These are phyloP conservation scores for Pleurotus ostreatus DNA, from an alignment of 768 basidiomycete genomes.

Conservation along the genomic window DNA sequence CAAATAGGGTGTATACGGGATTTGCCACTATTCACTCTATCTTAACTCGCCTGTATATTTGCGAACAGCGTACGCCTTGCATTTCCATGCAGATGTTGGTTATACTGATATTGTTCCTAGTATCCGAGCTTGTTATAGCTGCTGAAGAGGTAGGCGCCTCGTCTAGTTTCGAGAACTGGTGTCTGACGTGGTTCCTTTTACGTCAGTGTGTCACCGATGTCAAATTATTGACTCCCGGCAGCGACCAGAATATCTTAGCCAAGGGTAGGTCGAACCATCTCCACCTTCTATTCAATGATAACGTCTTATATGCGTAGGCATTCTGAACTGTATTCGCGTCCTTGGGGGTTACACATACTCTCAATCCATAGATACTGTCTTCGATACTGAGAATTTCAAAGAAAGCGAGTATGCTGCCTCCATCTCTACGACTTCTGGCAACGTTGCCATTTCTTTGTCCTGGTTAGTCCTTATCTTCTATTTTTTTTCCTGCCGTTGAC, in stretches of 20 bases:
- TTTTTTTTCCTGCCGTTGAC: neutral
- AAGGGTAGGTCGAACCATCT: conserved; percentile 34
- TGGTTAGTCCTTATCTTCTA: conserved; percentile 37
- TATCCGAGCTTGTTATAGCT: conserved; percentile 49
- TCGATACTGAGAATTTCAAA: conserved; percentile 57
- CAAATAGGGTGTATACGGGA: conserved; percentile 53
- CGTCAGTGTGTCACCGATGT: conserved; percentile 55
- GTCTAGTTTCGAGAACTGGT: too few relatives aligned
- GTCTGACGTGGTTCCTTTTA: neutral
- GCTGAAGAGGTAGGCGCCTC: conserved; percentile 55
- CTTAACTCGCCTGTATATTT: conserved; percentile 51
- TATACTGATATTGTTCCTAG: conserved; percentile 25
- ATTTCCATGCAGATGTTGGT: neutral
- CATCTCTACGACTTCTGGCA: conserved; percentile 40
- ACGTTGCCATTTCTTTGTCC: conserved; percentile 49
- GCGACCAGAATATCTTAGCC: conserved; percentile 49
- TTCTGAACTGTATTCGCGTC: conserved; percentile 62
- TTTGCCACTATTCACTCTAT: conserved; percentile 55
- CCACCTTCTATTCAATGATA: neutral
- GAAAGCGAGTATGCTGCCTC: conserved; percentile 50
- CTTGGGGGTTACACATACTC: conserved; percentile 57
- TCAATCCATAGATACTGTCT: conserved; percentile 44
- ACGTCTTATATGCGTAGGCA: conserved; percentile 26
- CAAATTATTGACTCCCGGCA: conserved; percentile 49
- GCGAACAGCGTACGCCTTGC: conserved; percentile 51